phyloP scores from a whole-genome alignment of 1,139 yeast genomes.

The Yamadazyma diddensiae region DNA sequence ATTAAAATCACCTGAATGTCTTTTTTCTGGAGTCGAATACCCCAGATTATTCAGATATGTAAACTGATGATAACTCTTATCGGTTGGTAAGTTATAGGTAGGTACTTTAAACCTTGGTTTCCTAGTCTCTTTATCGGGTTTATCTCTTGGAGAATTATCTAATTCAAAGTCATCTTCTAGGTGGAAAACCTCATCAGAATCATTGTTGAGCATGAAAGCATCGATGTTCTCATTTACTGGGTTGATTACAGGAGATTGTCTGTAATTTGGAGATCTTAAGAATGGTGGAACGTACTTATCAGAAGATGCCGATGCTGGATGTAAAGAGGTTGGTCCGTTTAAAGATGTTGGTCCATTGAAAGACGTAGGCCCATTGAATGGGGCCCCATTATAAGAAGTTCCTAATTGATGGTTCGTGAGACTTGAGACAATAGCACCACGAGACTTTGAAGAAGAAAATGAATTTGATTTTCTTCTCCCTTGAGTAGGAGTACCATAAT shows the following conservation, averaged over 20 bases:
- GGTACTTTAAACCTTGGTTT: conserved; percentile 12
- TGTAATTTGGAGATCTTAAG: conserved; percentile 37
- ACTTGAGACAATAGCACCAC: conserved; percentile 12
- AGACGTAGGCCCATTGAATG: not conserved
- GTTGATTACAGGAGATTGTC: conserved; percentile 33
- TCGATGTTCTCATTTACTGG: conserved; percentile 42
- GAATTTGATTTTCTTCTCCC: conserved; percentile 26
- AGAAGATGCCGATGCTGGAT: conserved; percentile 13
- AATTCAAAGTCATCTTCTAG: conserved; percentile 43
- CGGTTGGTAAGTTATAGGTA: conserved; percentile 14
- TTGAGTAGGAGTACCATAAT: conserved; percentile 10
- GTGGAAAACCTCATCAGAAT: conserved; percentile 43
- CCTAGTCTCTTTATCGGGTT: conserved; percentile 5
- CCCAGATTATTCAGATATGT: conserved; percentile 1
- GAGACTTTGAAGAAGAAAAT: conserved; percentile 27
- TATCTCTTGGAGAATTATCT: conserved; percentile 7
- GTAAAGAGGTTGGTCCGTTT: conserved; percentile 1
- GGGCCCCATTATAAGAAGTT: not conserved
- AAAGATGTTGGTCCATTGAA: not conserved
- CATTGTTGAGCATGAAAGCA: conserved; percentile 25
- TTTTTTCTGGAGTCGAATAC: not conserved
- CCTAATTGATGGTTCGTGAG: conserved; percentile 2
- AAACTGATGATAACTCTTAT: conserved; percentile 6
- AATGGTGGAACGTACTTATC: conserved; percentile 48
- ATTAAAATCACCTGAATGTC: conserved; percentile 1